Evolutionary conservation across 306 rosid genomes (phyloP).

Genomic region (Oemleria cerasiformis): DNA sequence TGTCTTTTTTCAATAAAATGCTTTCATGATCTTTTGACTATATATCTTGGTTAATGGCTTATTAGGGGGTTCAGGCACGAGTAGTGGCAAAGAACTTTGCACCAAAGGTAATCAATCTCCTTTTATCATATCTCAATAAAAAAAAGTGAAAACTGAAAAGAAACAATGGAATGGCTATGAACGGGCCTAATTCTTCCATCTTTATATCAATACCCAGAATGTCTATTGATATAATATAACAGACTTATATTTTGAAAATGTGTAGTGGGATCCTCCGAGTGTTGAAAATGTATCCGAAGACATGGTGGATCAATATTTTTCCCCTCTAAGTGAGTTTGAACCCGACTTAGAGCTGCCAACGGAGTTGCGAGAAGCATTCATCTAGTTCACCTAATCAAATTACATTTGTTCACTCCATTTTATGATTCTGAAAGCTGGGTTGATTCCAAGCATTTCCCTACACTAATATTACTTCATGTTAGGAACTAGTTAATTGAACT

Average conservation of each 20-base stretch:
- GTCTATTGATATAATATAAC: not conserved
- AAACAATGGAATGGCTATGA: too few species aligned
- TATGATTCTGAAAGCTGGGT: not conserved
- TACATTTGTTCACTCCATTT: not conserved
- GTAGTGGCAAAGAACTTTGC: constrained; percentile 73
- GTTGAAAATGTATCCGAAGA: constrained; percentile 71
- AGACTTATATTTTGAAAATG: constrained; percentile 12
- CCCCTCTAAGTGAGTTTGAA: constrained; percentile 56
- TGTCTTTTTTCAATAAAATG: constrained; percentile 10
- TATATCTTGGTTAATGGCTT: constrained; percentile 14
- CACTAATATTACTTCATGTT: not conserved
- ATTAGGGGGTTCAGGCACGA: constrained; percentile 81
- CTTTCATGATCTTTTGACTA: not conserved
- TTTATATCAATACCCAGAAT: not conserved
- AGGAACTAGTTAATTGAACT: not conserved
- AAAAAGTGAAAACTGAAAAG: too few species aligned
- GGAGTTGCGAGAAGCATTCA: constrained; percentile 65
- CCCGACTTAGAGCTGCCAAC: constrained; percentile 76
- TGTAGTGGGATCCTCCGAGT: constrained; percentile 97
- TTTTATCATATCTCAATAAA: not conserved
- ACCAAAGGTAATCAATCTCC: constrained; percentile 65
- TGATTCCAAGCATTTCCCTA: not conserved
- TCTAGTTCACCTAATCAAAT: constrained; percentile 5
- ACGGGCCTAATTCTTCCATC: not conserved
- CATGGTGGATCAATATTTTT: constrained; percentile 80